Evolutionary conservation across 768 basidiomycete species (phyloP).

Genomic region (Macrolepiota fuliginosa): DNA sequence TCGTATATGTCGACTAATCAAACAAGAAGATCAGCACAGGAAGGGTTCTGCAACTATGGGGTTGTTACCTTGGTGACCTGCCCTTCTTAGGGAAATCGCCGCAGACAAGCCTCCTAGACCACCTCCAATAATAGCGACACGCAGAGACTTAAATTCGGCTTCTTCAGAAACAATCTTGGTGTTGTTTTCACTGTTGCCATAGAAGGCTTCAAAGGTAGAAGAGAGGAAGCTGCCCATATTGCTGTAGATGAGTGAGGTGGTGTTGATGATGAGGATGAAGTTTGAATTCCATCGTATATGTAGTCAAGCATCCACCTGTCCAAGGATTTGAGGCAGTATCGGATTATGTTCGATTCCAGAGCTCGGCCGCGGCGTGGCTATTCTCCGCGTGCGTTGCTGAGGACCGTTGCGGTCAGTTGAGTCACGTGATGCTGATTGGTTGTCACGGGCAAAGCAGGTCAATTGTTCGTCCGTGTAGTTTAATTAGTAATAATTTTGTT

Average conservation of each 20-base stretch:
- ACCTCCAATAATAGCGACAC: constrained; percentile 19
- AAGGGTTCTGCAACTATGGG: background rate
- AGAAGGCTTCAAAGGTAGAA: background rate
- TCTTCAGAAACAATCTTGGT: too few relatives aligned
- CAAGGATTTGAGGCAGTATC: background rate
- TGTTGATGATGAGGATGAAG: background rate
- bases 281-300: background rate
- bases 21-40: too few relatives aligned
- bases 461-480: too few relatives aligned
- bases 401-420: too few relatives aligned
- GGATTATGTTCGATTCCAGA: background rate
- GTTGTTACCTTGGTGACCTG: constrained; percentile 24
- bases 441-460: too few relatives aligned
- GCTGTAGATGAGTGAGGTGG: background rate
- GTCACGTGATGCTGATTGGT: too few relatives aligned
- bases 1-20: constrained; percentile 25
- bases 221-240: background rate
- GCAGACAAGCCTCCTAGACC: constrained; percentile 19
- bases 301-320: background rate
- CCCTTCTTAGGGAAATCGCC: constrained; percentile 26
- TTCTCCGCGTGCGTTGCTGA: background rate
- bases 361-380: background rate
- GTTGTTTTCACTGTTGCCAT: background rate
- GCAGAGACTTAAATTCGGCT: constrained; percentile 16
- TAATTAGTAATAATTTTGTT: too few relatives aligned